A percentile compares a stretch with the other conserved stretches of the same genome.
Evolutionary conservation across 169 alveolate genomes (phyloP).

Genomic region (Perkinsus olseni): DNA sequence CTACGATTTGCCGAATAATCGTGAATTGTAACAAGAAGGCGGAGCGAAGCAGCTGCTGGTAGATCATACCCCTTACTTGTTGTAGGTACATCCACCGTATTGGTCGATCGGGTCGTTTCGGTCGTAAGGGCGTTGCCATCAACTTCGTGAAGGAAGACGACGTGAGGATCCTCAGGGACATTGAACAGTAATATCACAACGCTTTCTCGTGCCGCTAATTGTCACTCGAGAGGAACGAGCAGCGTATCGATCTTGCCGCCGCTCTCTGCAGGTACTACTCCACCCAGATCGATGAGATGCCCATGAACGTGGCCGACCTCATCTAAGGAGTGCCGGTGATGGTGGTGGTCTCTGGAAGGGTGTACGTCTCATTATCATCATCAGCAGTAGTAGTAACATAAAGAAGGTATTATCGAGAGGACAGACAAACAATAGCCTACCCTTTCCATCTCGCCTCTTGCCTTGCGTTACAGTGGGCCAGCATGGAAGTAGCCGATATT

Average conservation of each 20-base stretch:
- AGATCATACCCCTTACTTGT: background rate
- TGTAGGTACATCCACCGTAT: conserved; percentile 91
- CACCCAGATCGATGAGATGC: conserved; percentile 99
- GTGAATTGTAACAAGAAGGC: conserved; percentile 62
- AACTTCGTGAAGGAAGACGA: conserved; percentile 94
- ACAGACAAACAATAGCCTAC: no score
- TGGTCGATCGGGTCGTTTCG: conserved; percentile 99
- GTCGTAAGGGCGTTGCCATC: conserved; percentile 98
- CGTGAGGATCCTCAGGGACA: conserved; percentile 86
- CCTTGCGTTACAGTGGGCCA: background rate
- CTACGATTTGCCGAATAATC: conserved; percentile 95
- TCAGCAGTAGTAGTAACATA: background rate
- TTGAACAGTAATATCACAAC: conserved; percentile 72
- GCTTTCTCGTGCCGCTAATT: no score
- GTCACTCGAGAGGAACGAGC: no score
- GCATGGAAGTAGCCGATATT: background rate
- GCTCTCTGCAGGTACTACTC: conserved; percentile 57
- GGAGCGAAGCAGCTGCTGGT: background rate
- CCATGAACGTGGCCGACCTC: conserved; percentile 86
- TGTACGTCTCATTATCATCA: background rate
- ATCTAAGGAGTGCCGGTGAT: conserved; percentile 52
- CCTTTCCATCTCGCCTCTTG: background rate
- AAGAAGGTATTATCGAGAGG: background rate
- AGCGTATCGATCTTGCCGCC: no score
- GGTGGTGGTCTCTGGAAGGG: no score